phyloP scores from a whole-genome alignment of 2,329 filamentous ascomycete species.

The Fusarium verticillioides region DNA sequence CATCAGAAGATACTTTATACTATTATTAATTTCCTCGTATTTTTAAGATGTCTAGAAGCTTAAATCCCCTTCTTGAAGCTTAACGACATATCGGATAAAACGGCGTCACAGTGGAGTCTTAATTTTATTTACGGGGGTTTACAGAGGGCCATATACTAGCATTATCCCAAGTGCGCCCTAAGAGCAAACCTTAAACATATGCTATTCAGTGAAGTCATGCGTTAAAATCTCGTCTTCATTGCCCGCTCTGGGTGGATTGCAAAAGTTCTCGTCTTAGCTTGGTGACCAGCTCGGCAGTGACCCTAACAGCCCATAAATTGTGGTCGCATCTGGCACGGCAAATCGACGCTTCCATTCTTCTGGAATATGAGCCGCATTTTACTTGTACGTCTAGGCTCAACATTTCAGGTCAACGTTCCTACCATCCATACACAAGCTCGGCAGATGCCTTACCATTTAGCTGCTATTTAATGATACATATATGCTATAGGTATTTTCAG shows the following conservation, averaged over 20 bases:
- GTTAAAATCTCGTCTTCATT: neutral
- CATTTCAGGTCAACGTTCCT: accelerated
- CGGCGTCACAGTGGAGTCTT: neutral
- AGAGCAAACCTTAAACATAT: neutral
- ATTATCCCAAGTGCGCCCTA: neutral
- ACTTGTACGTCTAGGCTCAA: accelerated
- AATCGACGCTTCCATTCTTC: neutral
- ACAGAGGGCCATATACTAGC: neutral
- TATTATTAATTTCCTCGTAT: neutral
- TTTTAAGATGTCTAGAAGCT: neutral
- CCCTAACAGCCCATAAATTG: neutral
- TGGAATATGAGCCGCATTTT: neutral
- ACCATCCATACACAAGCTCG: accelerated
- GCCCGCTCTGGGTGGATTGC: neutral
- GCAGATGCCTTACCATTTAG: accelerated
- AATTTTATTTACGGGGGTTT: neutral
- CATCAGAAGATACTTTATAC: neutral
- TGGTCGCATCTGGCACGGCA: neutral
- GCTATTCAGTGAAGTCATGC: neutral
- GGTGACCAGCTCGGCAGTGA: neutral
- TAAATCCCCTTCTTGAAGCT: neutral
- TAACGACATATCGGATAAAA: neutral
- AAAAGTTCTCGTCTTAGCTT: neutral
- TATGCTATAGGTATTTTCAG: accelerated
- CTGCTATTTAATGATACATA: accelerated